phyloP scores from a whole-genome alignment of 306 rosid genomes.

The Citrullus amarus region DNA sequence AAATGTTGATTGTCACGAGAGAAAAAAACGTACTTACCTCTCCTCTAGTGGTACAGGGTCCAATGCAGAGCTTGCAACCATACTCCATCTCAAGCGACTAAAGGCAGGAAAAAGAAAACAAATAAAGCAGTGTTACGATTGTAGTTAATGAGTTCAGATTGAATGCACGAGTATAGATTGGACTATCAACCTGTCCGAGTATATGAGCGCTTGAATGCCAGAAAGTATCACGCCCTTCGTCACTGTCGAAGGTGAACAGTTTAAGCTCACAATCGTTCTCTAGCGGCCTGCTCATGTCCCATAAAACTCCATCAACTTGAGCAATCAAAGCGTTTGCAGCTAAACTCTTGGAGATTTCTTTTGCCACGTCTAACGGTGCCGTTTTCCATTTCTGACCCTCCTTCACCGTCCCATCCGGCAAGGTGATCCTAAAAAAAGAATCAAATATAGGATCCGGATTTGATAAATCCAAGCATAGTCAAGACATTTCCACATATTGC shows the following conservation, averaged over 20 bases:
- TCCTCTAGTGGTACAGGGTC: conserved; percentile 96
- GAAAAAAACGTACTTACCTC: conserved; percentile 35
- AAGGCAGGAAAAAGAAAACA: conserved; percentile 8
- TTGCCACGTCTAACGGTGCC: conserved; percentile 68
- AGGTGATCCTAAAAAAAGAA: conserved; percentile 31
- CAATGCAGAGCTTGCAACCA: conserved; percentile 95
- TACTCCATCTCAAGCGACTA: conserved; percentile 76
- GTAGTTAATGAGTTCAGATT: neutral
- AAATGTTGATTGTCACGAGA: neutral
- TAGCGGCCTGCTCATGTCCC: conserved; percentile 83
- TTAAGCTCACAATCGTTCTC: conserved; percentile 59
- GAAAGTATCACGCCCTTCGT: conserved; percentile 89
- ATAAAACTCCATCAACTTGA: conserved; percentile 66
- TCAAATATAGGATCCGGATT: neutral
- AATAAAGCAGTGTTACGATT: neutral
- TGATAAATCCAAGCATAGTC: neutral
- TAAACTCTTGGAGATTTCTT: conserved; percentile 63
- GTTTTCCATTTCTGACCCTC: conserved; percentile 68
- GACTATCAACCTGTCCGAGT: conserved; percentile 70
- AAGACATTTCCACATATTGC: neutral
- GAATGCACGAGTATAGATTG: neutral
- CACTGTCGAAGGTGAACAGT: conserved; percentile 57
- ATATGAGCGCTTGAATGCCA: conserved; percentile 99
- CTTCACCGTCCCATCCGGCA: conserved; percentile 58
- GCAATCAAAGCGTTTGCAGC: conserved; percentile 71